These are phyloP conservation scores for Papilionanthe hybrid DNA, from an alignment of 116 monocot genomes.

Conservation along the genomic window DNA sequence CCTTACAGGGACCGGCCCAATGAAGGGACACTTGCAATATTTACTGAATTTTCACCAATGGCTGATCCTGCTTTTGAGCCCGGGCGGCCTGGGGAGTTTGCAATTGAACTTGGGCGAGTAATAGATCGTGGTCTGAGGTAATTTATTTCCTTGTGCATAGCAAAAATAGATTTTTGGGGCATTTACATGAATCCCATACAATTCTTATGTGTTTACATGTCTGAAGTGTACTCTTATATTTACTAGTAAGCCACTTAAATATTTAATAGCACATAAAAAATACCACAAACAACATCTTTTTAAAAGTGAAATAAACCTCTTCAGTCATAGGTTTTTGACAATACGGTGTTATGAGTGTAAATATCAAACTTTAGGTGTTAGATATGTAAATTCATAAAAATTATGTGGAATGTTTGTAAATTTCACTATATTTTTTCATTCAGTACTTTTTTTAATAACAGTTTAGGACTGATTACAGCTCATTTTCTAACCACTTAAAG, in stretches of 20 bases:
- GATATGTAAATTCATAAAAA: too few species aligned
- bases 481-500: background rate
- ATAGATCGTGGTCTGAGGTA: conserved; percentile 90
- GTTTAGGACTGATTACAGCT: background rate
- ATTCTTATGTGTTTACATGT: too few species aligned
- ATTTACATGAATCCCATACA: too few species aligned
- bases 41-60: conserved; percentile 88
- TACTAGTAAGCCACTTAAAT: too few species aligned
- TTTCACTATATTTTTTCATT: background rate
- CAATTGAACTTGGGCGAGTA: conserved; percentile 83
- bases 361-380: too few species aligned
- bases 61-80: conserved; percentile 92
- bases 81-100: conserved; percentile 72
- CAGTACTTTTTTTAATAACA: background rate
- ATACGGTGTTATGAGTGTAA: too few species aligned
- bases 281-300: too few species aligned
- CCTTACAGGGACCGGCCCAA: conserved; percentile 84
- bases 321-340: too few species aligned
- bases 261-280: too few species aligned
- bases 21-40: conserved; percentile 77
- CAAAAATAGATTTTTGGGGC: background rate
- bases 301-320: too few species aligned
- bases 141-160: background rate
- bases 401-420: too few species aligned
- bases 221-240: too few species aligned